These are phyloP conservation scores for Tillandsia fasciculata DNA, from an alignment of 176 grass and related monocot species.

Conservation along the genomic window DNA sequence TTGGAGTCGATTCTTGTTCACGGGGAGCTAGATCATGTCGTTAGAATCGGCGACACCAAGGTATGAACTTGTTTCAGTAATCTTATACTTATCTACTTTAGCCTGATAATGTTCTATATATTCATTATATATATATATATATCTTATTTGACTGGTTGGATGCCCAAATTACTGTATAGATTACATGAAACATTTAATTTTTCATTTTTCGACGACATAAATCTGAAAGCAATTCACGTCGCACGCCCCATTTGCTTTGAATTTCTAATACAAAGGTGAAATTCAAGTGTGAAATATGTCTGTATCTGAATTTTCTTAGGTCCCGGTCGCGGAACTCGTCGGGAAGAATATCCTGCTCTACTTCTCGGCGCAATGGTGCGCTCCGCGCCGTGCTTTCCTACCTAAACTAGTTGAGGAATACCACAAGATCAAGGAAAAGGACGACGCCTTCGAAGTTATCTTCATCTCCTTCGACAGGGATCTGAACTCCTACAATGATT, in stretches of 20 bases:
- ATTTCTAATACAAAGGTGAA: conserved; percentile 8
- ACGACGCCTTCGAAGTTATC: conserved; percentile 54
- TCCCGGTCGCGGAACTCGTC: conserved; percentile 57
- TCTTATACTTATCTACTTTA: background rate
- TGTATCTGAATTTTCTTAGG: conserved; percentile 25
- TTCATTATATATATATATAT: conserved; percentile 4
- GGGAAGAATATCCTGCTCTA: conserved; percentile 83
- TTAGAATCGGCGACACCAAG: conserved; percentile 40
- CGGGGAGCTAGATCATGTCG: conserved; percentile 46
- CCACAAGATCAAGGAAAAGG: conserved; percentile 64
- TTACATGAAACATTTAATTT: no score
- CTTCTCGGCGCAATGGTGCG: conserved; percentile 71
- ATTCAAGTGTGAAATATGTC: conserved; percentile 1
- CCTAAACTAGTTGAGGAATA: conserved; percentile 57
- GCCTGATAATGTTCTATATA: background rate
- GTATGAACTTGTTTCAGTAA: conserved; percentile 18
- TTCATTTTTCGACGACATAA: no score
- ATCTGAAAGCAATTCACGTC: no score
- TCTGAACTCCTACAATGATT: conserved; percentile 43
- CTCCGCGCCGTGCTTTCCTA: conserved; percentile 53
- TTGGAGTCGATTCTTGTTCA: conserved; percentile 62
- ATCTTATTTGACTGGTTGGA: conserved; percentile 1
- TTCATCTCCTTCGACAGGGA: conserved; percentile 64
- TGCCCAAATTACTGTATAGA: no score
- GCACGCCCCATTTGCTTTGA: background rate